Evolutionary conservation across 2,329 filamentous ascomycete species (phyloP).

Genomic region (Lasiodiplodia hormozganensis): DNA sequence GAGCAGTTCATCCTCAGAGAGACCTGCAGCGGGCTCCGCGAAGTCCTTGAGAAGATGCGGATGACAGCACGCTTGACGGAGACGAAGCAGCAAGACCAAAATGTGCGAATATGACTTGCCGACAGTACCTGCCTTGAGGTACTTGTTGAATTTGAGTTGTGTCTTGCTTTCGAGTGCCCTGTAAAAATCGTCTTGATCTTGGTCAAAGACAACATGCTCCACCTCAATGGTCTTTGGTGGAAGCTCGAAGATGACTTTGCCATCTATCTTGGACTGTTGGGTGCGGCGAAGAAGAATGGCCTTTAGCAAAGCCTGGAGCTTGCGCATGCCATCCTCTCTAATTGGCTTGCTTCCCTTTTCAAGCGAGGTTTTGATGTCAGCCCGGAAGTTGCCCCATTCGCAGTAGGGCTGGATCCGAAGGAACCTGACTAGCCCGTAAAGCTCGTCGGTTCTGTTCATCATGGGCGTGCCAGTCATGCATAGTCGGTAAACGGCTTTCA

Average conservation of each 20-base stretch:
- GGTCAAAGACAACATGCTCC: conserved; percentile 69
- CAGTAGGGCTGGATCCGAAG: conserved; percentile 78
- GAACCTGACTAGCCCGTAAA: conserved; percentile 80
- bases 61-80: conserved; percentile 84
- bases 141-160: conserved; percentile 77
- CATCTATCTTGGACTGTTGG: conserved; percentile 80
- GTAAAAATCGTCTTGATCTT: conserved; percentile 72
- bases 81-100: conserved; percentile 76
- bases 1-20: conserved; percentile 60
- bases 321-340: conserved; percentile 64
- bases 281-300: conserved; percentile 83
- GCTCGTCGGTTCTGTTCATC: conserved; percentile 84
- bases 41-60: conserved; percentile 74
- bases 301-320: conserved; percentile 77
- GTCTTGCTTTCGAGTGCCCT: conserved; percentile 69
- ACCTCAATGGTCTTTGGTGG: conserved; percentile 69
- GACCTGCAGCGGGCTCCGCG: conserved; percentile 16
- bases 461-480: conserved; percentile 84
- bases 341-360: conserved; percentile 34
- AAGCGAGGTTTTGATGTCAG: conserved; percentile 52
- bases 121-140: conserved; percentile 71
- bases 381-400: conserved; percentile 67
- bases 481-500: conserved; percentile 70
- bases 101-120: conserved; percentile 79
- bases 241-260: conserved; percentile 74